Evolutionary conservation across 768 basidiomycete genomes (phyloP).

Genomic region (Lentinula boryana): DNA sequence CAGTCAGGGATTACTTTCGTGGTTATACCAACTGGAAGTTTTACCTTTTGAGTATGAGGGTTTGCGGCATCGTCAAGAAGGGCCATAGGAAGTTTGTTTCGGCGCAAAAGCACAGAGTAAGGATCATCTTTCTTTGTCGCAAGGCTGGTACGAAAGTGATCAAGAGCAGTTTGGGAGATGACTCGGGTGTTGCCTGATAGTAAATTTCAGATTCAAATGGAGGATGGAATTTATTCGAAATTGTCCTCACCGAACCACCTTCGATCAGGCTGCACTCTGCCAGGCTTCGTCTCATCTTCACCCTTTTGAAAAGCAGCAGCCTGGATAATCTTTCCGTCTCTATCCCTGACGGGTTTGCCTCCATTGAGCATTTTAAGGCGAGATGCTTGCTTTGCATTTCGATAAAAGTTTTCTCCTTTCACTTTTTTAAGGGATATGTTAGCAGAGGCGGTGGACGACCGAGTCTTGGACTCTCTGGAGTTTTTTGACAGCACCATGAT

Average conservation of each 20-base stretch:
- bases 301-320: conserved; percentile 95
- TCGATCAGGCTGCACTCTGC: conserved; percentile 90
- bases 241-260: conserved; percentile 90
- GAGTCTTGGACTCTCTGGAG: conserved; percentile 28
- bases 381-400: conserved; percentile 84
- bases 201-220: background rate
- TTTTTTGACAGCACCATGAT: conserved; percentile 25
- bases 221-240: background rate
- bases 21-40: conserved; percentile 5
- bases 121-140: conserved; percentile 85
- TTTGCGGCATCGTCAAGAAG: conserved; percentile 87
- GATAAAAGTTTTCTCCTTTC: conserved; percentile 98
- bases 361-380: conserved; percentile 90
- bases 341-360: conserved; percentile 86
- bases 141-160: conserved; percentile 92
- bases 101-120: conserved; percentile 87
- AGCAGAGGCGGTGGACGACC: conserved; percentile 41
- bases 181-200: conserved; percentile 90
- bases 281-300: conserved; percentile 87
- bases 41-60: conserved; percentile 70
- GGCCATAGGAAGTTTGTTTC: conserved; percentile 97
- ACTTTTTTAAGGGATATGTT: conserved; percentile 57
- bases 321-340: conserved; percentile 86
- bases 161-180: conserved; percentile 92
- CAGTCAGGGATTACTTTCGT: conserved; percentile 1